Percentiles rank a stretch among this genome's conserved stretches.
Evolutionary conservation across 805 yeast genomes (phyloP).

Genomic region (Lipomyces yamadae): DNA sequence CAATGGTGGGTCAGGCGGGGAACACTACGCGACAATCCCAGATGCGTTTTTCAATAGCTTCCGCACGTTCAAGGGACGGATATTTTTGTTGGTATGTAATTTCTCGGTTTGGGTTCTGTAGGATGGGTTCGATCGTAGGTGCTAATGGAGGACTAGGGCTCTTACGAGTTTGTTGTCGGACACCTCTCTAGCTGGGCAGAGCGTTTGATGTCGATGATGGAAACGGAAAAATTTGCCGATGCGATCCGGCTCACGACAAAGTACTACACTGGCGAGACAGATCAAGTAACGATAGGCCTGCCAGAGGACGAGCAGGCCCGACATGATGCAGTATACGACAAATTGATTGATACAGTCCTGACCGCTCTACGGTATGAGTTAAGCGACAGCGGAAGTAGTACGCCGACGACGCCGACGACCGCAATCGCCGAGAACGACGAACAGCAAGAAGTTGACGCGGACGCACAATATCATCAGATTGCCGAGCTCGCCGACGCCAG

Average conservation of each 20-base stretch:
- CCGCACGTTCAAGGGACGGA: slow-evolving; percentile 50
- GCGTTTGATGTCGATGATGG: slow-evolving; percentile 54
- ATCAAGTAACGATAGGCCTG: slow-evolving; percentile 59
- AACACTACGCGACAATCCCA: slow-evolving; percentile 42
- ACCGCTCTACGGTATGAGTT: slow-evolving; percentile 57
- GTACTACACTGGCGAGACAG: slow-evolving; percentile 57
- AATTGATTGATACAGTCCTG: slow-evolving; percentile 61
- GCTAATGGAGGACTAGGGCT: slow-evolving; percentile 29
- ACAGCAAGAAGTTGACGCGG: slow-evolving; percentile 39
- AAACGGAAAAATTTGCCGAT: slow-evolving; percentile 54
- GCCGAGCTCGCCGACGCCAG: slow-evolving; percentile 47
- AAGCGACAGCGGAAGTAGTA: slow-evolving; percentile 36
- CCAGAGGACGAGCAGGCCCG: slow-evolving; percentile 55
- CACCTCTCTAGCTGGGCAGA: slow-evolving; percentile 74
- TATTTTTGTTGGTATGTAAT: slow-evolving; percentile 57
- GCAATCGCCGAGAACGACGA: slow-evolving; percentile 16
- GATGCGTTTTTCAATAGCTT: slow-evolving; percentile 49
- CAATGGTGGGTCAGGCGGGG: slow-evolving; percentile 29
- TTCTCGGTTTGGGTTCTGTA: not conserved
- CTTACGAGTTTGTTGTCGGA: slow-evolving; percentile 61
- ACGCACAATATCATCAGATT: slow-evolving; percentile 41
- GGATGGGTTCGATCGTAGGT: not conserved
- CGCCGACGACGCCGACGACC: slow-evolving; percentile 27
- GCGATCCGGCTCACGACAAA: slow-evolving; percentile 63
- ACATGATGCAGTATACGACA: slow-evolving; percentile 55